phyloP scores from a whole-genome alignment of 768 basidiomycete genomes.

The Mycena vulgaris region DNA sequence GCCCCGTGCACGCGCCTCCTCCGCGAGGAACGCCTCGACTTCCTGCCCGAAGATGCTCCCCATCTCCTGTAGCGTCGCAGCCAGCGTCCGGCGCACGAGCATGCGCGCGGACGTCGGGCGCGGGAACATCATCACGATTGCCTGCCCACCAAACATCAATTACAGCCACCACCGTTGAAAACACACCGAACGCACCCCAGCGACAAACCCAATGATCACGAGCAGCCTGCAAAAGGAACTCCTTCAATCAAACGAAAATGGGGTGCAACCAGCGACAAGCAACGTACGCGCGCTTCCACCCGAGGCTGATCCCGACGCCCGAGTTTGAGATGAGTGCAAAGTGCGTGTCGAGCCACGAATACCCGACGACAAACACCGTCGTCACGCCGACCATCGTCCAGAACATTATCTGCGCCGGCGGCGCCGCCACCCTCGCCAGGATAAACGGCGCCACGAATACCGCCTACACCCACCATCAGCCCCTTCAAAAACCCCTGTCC shows the following conservation, averaged over 20 bases:
- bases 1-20: slow-evolving; percentile 54
- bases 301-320: slow-evolving; percentile 56
- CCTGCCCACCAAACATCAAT: slow-evolving; percentile 44
- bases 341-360: slow-evolving; percentile 60
- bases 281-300: slow-evolving; percentile 61
- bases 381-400: slow-evolving; percentile 58
- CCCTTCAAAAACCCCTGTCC: neutral
- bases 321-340: slow-evolving; percentile 45
- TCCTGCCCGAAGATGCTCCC: slow-evolving; percentile 58
- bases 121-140: slow-evolving; percentile 64
- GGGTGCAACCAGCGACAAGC: no score
- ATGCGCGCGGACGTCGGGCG: slow-evolving; percentile 58
- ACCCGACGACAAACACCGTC: slow-evolving; percentile 58
- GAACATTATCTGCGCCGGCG: slow-evolving; percentile 52
- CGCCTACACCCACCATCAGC: slow-evolving; percentile 43
- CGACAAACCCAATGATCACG: slow-evolving; percentile 61
- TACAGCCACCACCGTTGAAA: neutral
- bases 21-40: slow-evolving; percentile 61
- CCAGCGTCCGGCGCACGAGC: slow-evolving; percentile 59
- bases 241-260: no score
- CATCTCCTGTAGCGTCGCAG: slow-evolving; percentile 52
- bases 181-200: slow-evolving; percentile 50
- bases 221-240: slow-evolving; percentile 56
- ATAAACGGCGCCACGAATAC: slow-evolving; percentile 54
- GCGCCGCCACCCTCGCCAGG: slow-evolving; percentile 50